These are phyloP conservation scores for Isabelozyma heimii DNA, from an alignment of 805 yeast genomes.

Conservation along the genomic window DNA sequence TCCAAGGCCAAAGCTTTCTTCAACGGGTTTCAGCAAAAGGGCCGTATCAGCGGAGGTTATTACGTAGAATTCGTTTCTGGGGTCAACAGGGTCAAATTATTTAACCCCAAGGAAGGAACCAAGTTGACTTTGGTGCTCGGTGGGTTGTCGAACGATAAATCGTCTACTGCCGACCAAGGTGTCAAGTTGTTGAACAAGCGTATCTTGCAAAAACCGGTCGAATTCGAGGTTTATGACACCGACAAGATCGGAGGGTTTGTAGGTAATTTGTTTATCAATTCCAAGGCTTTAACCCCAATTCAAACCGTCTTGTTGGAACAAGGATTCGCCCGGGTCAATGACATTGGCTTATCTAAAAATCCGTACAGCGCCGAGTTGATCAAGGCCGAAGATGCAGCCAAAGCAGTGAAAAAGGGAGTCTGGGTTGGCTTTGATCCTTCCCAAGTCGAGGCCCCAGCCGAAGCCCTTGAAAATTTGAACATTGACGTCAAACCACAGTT, in stretches of 20 bases:
- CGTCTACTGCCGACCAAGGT: slow-evolving; percentile 47
- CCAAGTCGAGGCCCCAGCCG: slow-evolving; percentile 28
- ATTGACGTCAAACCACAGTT: slow-evolving; percentile 39
- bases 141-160: slow-evolving; percentile 53
- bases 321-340: slow-evolving; percentile 68
- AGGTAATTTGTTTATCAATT: slow-evolving; percentile 60
- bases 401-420: slow-evolving; percentile 51
- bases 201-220: slow-evolving; percentile 70
- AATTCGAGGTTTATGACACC: slow-evolving; percentile 61
- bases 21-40: slow-evolving; percentile 65
- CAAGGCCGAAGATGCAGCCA: slow-evolving; percentile 65
- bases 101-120: slow-evolving; percentile 68
- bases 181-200: slow-evolving; percentile 51
- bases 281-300: slow-evolving; percentile 47
- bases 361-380: slow-evolving; percentile 52
- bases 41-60: slow-evolving; percentile 56
- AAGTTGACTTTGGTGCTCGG: slow-evolving; percentile 71
- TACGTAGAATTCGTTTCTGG: slow-evolving; percentile 67
- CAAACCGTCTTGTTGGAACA: slow-evolving; percentile 55
- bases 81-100: slow-evolving; percentile 65
- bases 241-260: slow-evolving; percentile 82
- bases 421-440: slow-evolving; percentile 62
- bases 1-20: slow-evolving; percentile 73
- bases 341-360: slow-evolving; percentile 58
- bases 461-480: slow-evolving; percentile 14